Conservation (phyloP, 805 yeast genomes). For the Suhomyces emberorum region DNA sequence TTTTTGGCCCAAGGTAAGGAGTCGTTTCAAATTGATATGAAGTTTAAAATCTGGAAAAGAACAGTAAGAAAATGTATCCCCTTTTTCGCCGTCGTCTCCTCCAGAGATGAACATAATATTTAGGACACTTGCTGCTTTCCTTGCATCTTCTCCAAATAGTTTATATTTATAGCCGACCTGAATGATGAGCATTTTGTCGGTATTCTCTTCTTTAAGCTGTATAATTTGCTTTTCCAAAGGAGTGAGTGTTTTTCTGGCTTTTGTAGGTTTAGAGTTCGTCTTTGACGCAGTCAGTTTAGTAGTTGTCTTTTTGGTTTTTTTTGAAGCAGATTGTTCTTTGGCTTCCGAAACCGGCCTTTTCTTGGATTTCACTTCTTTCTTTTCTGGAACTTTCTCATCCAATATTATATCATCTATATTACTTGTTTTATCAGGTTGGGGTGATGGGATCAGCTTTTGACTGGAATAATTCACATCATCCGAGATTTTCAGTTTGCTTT, state of each 20-base stretch:
- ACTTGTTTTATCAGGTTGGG: too few relatives aligned
- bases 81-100: slow-evolving; percentile 52
- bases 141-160: slow-evolving; percentile 84
- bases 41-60: slow-evolving; percentile 79
- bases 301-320: background rate
- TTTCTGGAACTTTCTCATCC: too few relatives aligned
- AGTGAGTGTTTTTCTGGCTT: slow-evolving; percentile 29
- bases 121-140: slow-evolving; percentile 58
- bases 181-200: slow-evolving; percentile 70
- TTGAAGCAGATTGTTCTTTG: background rate
- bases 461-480: too few relatives aligned
- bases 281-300: slow-evolving; percentile 1
- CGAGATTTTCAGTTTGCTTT: too few relatives aligned
- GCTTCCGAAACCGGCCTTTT: too few relatives aligned
- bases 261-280: slow-evolving; percentile 2
- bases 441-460: too few relatives aligned
- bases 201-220: slow-evolving; percentile 56
- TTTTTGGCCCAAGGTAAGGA: slow-evolving; percentile 68
- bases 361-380: too few relatives aligned
- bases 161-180: slow-evolving; percentile 93
- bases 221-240: slow-evolving; percentile 80
- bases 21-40: slow-evolving; percentile 69
- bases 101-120: slow-evolving; percentile 76
- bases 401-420: too few relatives aligned
- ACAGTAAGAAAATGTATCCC: slow-evolving; percentile 67